These are phyloP conservation scores for Neospora caninum DNA, from an alignment of 169 alveolate genomes.

Conservation along the genomic window DNA sequence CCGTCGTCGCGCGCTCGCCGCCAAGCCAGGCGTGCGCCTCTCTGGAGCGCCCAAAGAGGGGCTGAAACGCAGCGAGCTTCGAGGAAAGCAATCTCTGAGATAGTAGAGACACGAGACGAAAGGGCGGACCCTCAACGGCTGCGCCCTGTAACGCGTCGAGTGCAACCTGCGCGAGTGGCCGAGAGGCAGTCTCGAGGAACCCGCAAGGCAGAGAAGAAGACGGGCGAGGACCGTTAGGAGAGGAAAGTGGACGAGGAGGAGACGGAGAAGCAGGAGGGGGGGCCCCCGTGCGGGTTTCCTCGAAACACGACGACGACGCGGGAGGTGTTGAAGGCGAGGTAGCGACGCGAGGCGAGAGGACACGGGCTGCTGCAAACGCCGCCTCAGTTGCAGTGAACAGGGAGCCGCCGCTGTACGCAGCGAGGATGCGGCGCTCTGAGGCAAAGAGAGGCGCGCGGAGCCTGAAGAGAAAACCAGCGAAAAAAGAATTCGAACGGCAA, in stretches of 20 bases:
- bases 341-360: neutral
- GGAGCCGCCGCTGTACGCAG: neutral
- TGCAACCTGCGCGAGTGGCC: neutral
- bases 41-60: neutral
- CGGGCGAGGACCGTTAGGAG: neutral
- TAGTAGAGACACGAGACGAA: neutral
- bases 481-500: neutral
- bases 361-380: neutral
- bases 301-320: neutral
- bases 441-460: slow-evolving; percentile 1
- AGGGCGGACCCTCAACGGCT: slow-evolving; percentile 1
- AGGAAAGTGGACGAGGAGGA: neutral
- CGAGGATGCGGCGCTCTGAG: neutral
- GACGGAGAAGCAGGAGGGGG: neutral
- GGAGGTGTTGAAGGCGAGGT: neutral
- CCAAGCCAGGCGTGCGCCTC: too few relatives aligned
- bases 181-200: neutral
- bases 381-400: neutral
- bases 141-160: neutral
- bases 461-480: neutral
- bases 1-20: too few relatives aligned
- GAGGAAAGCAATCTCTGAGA: neutral
- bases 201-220: neutral
- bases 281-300: neutral
- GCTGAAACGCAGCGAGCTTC: neutral